Evolutionary conservation across 2,329 filamentous ascomycete species (phyloP).

Genomic region (Colletotrichum filicis): DNA sequence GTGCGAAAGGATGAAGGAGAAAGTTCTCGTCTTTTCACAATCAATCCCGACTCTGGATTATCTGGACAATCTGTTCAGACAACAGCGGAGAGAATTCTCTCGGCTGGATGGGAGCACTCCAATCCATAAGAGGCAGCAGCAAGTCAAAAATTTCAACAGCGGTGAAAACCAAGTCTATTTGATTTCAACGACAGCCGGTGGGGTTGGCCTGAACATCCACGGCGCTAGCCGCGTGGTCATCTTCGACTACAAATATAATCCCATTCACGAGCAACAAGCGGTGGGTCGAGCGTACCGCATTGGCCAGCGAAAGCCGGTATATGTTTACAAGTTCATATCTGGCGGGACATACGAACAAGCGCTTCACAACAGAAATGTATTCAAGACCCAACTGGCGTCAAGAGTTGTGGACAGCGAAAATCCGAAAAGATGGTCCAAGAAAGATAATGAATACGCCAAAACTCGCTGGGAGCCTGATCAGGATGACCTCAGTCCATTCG

Average conservation of each 20-base stretch:
- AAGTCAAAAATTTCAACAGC: conserved; percentile 77
- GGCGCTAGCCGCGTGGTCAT: conserved; percentile 89
- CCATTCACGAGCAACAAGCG: conserved; percentile 85
- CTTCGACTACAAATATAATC: conserved; percentile 86
- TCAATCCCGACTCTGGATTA: conserved; percentile 77
- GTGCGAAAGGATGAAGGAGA: conserved; percentile 72
- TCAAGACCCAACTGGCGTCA: conserved; percentile 83
- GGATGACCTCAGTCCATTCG: conserved; percentile 61
- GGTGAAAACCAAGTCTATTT: conserved; percentile 71
- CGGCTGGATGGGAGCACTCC: conserved; percentile 76
- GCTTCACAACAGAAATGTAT: conserved; percentile 79
- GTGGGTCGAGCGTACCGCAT: conserved; percentile 88
- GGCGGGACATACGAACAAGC: conserved; percentile 84
- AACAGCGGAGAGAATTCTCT: conserved; percentile 57
- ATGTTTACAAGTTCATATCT: conserved; percentile 83
- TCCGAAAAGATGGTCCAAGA: conserved; percentile 72
- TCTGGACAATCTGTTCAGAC: conserved; percentile 66
- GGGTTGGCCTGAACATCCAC: conserved; percentile 84
- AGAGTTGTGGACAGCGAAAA: conserved; percentile 88
- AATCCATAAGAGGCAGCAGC: conserved; percentile 66
- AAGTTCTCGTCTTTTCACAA: conserved; percentile 84
- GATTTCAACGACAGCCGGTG: conserved; percentile 86
- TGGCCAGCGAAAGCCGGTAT: conserved; percentile 83
- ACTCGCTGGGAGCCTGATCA: conserved; percentile 64
- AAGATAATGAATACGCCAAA: conserved; percentile 42